A percentile compares a stretch with the other conserved stretches of the same genome.
Evolutionary conservation across 176 grass and related monocot genomes (phyloP).

Genomic region (Phoenix roebelenii): DNA sequence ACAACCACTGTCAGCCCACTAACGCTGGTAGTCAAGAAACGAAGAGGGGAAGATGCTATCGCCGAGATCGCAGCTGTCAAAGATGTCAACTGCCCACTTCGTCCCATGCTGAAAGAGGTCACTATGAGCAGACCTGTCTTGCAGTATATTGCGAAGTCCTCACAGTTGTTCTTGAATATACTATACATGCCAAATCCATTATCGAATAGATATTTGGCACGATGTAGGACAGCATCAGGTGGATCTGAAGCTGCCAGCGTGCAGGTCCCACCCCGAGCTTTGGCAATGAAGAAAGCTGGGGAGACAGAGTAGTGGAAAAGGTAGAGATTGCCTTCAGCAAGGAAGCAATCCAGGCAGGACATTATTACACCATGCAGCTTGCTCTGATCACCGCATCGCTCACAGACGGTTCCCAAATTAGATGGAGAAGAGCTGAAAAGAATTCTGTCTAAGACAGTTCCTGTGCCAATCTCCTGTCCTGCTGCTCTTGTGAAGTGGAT

Average conservation of each 20-base stretch:
- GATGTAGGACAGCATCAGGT: slow-evolving; percentile 30
- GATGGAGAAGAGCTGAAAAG: slow-evolving; percentile 44
- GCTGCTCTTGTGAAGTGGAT: slow-evolving; percentile 75
- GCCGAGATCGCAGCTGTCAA: slow-evolving; percentile 41
- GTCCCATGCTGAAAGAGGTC: slow-evolving; percentile 53
- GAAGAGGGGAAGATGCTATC: slow-evolving; percentile 45
- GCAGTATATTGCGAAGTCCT: slow-evolving; percentile 89
- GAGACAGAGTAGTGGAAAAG: slow-evolving; percentile 55
- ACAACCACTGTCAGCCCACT: slow-evolving; percentile 36
- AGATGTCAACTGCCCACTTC: slow-evolving; percentile 69
- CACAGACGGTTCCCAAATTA: slow-evolving; percentile 12
- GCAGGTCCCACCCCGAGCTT: slow-evolving; percentile 84
- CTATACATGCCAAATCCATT: slow-evolving; percentile 60
- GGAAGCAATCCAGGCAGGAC: slow-evolving; percentile 84
- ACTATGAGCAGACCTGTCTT: slow-evolving; percentile 73
- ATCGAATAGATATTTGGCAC: slow-evolving; percentile 46
- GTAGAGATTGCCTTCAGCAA: slow-evolving; percentile 59
- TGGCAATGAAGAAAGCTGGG: slow-evolving; percentile 56
- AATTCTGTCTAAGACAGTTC: slow-evolving; percentile 43
- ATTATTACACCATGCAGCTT: slow-evolving; percentile 39
- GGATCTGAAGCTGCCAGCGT: slow-evolving; percentile 55
- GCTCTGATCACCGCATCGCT: slow-evolving; percentile 29
- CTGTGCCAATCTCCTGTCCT: slow-evolving; percentile 73
- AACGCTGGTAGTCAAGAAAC: slow-evolving; percentile 41
- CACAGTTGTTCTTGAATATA: slow-evolving; percentile 86